Percentiles rank a stretch among this genome's conserved stretches.
Conservation (phyloP, 345 rosid genomes). For the Cochlearia excelsa region DNA sequence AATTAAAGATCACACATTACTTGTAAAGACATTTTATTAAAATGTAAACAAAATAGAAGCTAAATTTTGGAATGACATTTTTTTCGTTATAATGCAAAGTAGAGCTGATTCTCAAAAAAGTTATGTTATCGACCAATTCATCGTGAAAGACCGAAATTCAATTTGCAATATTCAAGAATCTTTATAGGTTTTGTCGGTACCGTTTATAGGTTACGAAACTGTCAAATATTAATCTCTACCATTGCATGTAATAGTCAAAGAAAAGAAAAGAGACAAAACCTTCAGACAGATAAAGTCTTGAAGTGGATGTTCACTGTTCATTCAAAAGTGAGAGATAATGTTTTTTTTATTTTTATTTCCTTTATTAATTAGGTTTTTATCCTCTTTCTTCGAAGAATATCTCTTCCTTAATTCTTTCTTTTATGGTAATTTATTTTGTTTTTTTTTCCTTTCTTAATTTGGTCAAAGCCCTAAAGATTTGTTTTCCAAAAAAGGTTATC, state of each 20-base stretch:
- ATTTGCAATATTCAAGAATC: conserved; percentile 5
- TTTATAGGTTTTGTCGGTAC: conserved; percentile 15
- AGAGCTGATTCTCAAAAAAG: conserved; percentile 16
- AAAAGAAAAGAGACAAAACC: conserved; percentile 26
- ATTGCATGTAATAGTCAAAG: conserved; percentile 31
- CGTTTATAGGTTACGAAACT: conserved; percentile 30
- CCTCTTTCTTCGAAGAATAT: conserved; percentile 6
- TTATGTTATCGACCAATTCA: neutral
- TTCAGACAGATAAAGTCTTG: conserved; percentile 28
- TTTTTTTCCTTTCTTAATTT: conserved; percentile 1
- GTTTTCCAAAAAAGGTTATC: conserved; percentile 18
- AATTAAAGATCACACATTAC: too few species aligned
- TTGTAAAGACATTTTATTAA: too few species aligned
- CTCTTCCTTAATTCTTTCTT: conserved; percentile 15
- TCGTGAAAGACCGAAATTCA: conserved; percentile 31
- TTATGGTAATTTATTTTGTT: conserved; percentile 6
- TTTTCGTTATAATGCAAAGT: neutral
- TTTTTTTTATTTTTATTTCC: conserved; percentile 17
- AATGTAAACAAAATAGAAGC: too few species aligned
- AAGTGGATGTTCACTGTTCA: neutral
- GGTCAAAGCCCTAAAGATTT: conserved; percentile 37
- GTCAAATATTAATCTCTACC: conserved; percentile 29
- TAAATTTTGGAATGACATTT: too few species aligned
- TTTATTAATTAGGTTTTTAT: conserved; percentile 15
- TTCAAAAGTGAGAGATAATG: conserved; percentile 27